phyloP scores from a whole-genome alignment of 2,329 filamentous ascomycete genomes.

The Penicillium sp. region DNA sequence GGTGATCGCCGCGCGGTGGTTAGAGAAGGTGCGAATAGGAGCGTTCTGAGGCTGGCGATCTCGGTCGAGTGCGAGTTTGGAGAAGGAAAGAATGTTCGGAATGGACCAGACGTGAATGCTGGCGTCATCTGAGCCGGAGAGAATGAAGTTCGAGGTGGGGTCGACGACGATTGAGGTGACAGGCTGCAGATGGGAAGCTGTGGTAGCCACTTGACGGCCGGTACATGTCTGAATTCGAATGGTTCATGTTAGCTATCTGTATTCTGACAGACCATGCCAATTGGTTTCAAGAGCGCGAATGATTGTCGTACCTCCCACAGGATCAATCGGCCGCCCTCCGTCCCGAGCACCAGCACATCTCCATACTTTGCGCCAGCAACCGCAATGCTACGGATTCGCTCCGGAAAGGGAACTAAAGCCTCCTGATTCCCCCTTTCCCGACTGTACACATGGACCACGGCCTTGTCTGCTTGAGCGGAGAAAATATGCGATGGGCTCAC shows the following conservation, averaged over 20 bases:
- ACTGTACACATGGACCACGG: slow-evolving; percentile 89
- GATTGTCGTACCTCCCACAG: slow-evolving; percentile 78
- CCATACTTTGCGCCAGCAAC: slow-evolving; percentile 64
- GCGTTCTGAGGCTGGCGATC: slow-evolving; percentile 54
- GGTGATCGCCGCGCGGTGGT: slow-evolving; percentile 61
- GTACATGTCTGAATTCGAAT: slow-evolving; percentile 41
- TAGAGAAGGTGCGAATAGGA: slow-evolving; percentile 72
- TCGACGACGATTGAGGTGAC: slow-evolving; percentile 74
- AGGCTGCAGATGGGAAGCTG: slow-evolving; percentile 45
- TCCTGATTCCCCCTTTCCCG: slow-evolving; percentile 83
- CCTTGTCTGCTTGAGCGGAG: slow-evolving; percentile 87
- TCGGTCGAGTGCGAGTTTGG: slow-evolving; percentile 44
- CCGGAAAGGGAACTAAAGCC: slow-evolving; percentile 81
- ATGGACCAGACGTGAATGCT: slow-evolving; percentile 93
- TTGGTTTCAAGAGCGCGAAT: neutral
- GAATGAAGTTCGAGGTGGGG: slow-evolving; percentile 58
- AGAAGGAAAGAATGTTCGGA: slow-evolving; percentile 68
- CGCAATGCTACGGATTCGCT: slow-evolving; percentile 77
- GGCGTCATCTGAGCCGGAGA: slow-evolving; percentile 64
- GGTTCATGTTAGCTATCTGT: slow-evolving; percentile 8
- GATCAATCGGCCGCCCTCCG: slow-evolving; percentile 80
- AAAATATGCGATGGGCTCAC: slow-evolving; percentile 83
- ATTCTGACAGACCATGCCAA: slow-evolving; percentile 2
- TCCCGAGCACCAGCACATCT: slow-evolving; percentile 73
- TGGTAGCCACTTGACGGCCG: slow-evolving; percentile 47